Evolutionary conservation across 2,329 filamentous ascomycete genomes (phyloP).

Genomic region (Herpomyces periplanetae): DNA sequence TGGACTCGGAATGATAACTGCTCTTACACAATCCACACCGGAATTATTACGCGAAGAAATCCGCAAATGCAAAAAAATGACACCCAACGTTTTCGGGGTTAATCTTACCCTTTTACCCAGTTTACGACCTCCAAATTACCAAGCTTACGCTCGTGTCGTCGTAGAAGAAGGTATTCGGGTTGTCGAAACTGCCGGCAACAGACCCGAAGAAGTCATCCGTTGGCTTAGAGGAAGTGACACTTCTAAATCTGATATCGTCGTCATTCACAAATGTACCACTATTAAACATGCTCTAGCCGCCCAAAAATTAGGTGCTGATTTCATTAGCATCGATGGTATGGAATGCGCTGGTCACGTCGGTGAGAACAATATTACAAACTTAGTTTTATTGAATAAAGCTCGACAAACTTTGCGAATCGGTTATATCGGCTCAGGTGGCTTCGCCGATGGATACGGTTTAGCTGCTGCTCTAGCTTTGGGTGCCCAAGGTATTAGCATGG

Average conservation of each 20-base stretch:
- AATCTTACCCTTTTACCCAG: slow-evolving; percentile 79
- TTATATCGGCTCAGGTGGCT: slow-evolving; percentile 82
- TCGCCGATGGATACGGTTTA: slow-evolving; percentile 69
- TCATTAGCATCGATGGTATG: slow-evolving; percentile 83
- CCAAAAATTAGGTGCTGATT: slow-evolving; percentile 76
- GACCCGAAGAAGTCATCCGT: slow-evolving; percentile 54
- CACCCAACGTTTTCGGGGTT: slow-evolving; percentile 43
- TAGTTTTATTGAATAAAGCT: slow-evolving; percentile 48
- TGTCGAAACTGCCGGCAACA: slow-evolving; percentile 73
- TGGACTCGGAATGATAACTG: slow-evolving; percentile 21
- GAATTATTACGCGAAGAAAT: slow-evolving; percentile 82
- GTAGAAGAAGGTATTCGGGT: slow-evolving; percentile 72
- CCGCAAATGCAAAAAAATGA: slow-evolving; percentile 40
- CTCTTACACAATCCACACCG: slow-evolving; percentile 64
- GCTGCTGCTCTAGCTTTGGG: slow-evolving; percentile 64
- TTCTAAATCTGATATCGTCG: too few species aligned
- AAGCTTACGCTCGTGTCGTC: slow-evolving; percentile 54
- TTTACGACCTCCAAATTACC: slow-evolving; percentile 63
- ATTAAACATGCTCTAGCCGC: slow-evolving; percentile 72
- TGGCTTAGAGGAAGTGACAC: slow-evolving; percentile 41
- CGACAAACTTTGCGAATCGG: slow-evolving; percentile 47
- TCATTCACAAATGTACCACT: slow-evolving; percentile 91
- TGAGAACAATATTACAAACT: slow-evolving; percentile 57
- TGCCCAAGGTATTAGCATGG: slow-evolving; percentile 90
- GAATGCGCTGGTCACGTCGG: slow-evolving; percentile 77